Evolutionary conservation across 106 monocot species (phyloP).

Genomic region (Amphibolis antarctica): DNA sequence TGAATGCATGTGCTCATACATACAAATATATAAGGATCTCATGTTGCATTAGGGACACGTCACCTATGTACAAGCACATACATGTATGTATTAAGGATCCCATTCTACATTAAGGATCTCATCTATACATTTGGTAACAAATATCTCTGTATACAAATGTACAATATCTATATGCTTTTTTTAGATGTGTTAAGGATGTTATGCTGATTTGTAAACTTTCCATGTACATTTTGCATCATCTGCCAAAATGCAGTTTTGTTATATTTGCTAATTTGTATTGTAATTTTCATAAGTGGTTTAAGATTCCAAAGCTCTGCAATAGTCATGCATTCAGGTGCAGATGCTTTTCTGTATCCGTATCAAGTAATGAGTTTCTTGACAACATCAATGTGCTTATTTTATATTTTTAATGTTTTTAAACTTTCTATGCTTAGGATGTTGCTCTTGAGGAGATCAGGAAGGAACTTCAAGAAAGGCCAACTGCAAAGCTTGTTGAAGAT

Average conservation of each 20-base stretch:
- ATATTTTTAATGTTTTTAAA: neutral
- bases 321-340: neutral
- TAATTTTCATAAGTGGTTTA: neutral
- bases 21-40: no score
- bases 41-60: no score
- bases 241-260: neutral
- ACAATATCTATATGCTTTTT: no score
- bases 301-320: neutral
- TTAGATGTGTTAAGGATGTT: no score
- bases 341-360: neutral
- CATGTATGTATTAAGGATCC: no score
- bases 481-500: slow-evolving; percentile 79
- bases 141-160: no score
- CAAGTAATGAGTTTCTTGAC: neutral
- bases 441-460: slow-evolving; percentile 51
- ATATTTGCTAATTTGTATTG: neutral
- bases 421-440: slow-evolving; percentile 38
- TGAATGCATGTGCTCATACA: no score
- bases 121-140: no score
- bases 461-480: slow-evolving; percentile 90
- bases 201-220: no score
- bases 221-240: neutral
- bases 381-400: neutral
- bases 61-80: no score
- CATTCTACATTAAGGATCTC: no score